Evolutionary conservation across 352 stramenopile genomes (phyloP).

Genomic region (Nothophytophthora sp.): DNA sequence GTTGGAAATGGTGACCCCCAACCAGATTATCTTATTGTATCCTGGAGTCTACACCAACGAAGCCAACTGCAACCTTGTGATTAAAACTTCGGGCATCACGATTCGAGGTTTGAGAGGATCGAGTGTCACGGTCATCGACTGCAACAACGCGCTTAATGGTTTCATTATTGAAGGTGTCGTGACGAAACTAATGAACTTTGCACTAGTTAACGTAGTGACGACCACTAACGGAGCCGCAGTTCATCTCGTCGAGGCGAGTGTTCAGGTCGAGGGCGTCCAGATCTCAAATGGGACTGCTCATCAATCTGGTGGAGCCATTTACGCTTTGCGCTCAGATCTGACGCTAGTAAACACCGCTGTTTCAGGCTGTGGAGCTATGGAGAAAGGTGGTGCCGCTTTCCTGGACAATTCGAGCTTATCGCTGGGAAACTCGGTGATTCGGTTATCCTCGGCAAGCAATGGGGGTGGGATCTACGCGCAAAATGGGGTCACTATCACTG

Average conservation of each 20-base stretch:
- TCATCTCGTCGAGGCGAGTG: conserved; percentile 11
- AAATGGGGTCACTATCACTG: conserved; percentile 11
- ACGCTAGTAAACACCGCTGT: conserved; percentile 13
- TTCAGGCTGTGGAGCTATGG: conserved; percentile 16
- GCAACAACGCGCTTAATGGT: conserved; percentile 14
- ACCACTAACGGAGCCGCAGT: conserved; percentile 26
- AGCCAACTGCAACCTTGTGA: conserved; percentile 41
- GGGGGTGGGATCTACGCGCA: conserved; percentile 35
- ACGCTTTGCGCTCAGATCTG: conserved; percentile 26
- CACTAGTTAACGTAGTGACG: conserved; percentile 19
- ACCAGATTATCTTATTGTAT: conserved; percentile 54
- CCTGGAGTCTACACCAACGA: conserved; percentile 34
- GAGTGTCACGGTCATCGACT: conserved; percentile 43
- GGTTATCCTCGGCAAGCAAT: conserved; percentile 14
- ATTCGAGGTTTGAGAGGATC: conserved; percentile 45
- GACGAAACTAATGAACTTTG: conserved; percentile 25
- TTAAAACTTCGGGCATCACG: conserved; percentile 21
- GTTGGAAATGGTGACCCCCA: conserved; percentile 26
- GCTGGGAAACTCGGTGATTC: conserved; percentile 13
- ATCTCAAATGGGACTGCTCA: conserved; percentile 13
- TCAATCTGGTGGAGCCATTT: conserved; percentile 35
- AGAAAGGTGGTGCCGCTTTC: conserved; percentile 31
- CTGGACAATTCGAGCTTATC: conserved; percentile 21
- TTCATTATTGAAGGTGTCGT: conserved; percentile 23
- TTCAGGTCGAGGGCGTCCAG: conserved; percentile 14